These are phyloP conservation scores for Juglanconis oblonga DNA, from an alignment of 2,329 filamentous ascomycete genomes.

Conservation along the genomic window DNA sequence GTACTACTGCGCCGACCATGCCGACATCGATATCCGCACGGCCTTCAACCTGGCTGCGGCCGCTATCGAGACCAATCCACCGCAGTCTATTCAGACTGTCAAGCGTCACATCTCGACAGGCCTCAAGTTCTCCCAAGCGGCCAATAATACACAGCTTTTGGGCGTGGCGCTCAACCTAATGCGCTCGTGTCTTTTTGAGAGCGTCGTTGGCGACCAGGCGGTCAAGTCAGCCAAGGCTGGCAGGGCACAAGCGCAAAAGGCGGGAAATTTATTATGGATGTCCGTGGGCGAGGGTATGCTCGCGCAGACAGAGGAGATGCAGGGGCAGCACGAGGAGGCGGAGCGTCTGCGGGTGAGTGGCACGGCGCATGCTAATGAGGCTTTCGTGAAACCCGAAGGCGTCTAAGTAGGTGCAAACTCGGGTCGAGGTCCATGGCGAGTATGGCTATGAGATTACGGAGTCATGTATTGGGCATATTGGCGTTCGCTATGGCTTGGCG, in stretches of 20 bases:
- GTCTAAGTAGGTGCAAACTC: background rate
- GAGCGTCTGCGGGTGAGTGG: slow-evolving; percentile 10
- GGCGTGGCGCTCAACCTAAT: slow-evolving; percentile 82
- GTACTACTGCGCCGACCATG: slow-evolving; percentile 64
- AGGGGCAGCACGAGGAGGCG: slow-evolving; percentile 51
- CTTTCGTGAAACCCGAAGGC: slow-evolving; percentile 8
- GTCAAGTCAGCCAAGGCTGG: slow-evolving; percentile 73
- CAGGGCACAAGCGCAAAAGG: slow-evolving; percentile 64
- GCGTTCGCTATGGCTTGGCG: background rate
- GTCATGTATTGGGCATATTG: background rate
- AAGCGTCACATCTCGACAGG: slow-evolving; percentile 77
- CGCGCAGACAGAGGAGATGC: slow-evolving; percentile 69
- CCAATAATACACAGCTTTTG: slow-evolving; percentile 75
- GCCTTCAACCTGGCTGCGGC: slow-evolving; percentile 76
- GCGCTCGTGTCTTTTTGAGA: slow-evolving; percentile 77
- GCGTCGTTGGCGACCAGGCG: slow-evolving; percentile 76
- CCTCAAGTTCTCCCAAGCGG: slow-evolving; percentile 64
- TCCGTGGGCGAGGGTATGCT: slow-evolving; percentile 79
- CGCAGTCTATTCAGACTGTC: slow-evolving; percentile 67
- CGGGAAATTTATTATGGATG: slow-evolving; percentile 72
- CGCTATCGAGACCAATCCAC: slow-evolving; percentile 60
- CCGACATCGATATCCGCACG: slow-evolving; percentile 71
- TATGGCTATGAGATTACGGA: background rate
- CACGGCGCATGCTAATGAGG: slow-evolving; percentile 17
- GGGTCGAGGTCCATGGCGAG: background rate